Evolutionary conservation across 2,329 filamentous ascomycete genomes (phyloP).

Genomic region (Ascochyta viciae-villosae): DNA sequence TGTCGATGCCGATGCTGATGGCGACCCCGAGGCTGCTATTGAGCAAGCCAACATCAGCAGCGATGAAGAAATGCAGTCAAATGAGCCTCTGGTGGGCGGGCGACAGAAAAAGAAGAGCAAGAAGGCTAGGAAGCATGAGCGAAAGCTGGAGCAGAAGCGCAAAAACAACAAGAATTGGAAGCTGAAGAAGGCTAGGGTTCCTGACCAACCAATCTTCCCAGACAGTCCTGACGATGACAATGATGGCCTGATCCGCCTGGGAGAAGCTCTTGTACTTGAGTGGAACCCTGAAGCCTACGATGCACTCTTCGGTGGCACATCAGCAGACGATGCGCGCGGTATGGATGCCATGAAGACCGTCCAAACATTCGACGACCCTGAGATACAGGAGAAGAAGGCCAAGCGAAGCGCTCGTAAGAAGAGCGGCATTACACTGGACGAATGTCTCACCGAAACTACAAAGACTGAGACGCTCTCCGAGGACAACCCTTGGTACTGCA

Average conservation of each 20-base stretch:
- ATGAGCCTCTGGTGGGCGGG: conserved; percentile 37
- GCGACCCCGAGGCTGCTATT: conserved; percentile 25
- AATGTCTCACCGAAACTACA: conserved; percentile 93
- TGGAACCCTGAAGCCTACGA: conserved; percentile 78
- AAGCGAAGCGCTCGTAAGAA: conserved; percentile 71
- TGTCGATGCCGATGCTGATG: conserved; percentile 33
- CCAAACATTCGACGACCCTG: conserved; percentile 63
- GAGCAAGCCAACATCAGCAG: conserved; percentile 44
- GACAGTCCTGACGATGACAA: conserved; percentile 49
- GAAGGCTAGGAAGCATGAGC: conserved; percentile 41
- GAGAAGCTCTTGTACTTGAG: conserved; percentile 86
- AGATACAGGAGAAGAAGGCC: conserved; percentile 68
- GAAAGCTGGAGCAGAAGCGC: conserved; percentile 37
- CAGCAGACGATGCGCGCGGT: conserved; percentile 63
- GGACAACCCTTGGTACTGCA: conserved; percentile 97
- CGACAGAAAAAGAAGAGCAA: conserved; percentile 43
- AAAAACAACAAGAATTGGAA: conserved; percentile 46
- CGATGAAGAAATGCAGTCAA: conserved; percentile 46
- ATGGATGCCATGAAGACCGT: conserved; percentile 64
- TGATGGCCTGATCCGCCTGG: conserved; percentile 74
- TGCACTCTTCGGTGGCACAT: conserved; percentile 65
- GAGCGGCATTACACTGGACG: conserved; percentile 81
- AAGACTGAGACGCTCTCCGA: conserved; percentile 93
- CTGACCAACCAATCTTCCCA: conserved; percentile 38
- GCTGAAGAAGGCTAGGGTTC: conserved; percentile 40